Evolutionary conservation across 345 rosid genomes (phyloP).

Genomic region (Citrus cavaleriei): DNA sequence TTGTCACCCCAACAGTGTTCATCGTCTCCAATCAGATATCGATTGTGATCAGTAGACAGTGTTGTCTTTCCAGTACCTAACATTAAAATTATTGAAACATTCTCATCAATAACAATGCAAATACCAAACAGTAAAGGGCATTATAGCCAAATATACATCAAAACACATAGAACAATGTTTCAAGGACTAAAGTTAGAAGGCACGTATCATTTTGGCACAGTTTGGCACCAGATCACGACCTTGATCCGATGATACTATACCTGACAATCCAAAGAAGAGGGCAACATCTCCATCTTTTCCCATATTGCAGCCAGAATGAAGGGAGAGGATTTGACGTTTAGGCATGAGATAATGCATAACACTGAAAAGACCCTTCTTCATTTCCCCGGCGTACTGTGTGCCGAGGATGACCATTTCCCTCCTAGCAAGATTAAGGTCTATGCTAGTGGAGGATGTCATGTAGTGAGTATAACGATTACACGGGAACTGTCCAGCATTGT

Average conservation of each 20-base stretch:
- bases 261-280: constrained; percentile 99
- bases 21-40: constrained; percentile 93
- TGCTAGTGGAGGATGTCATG: constrained; percentile 99
- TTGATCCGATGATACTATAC: constrained; percentile 48
- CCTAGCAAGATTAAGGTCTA: constrained; percentile 86
- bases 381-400: constrained; percentile 98
- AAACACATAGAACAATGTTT: not conserved
- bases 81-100: constrained; percentile 5
- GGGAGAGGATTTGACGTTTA: constrained; percentile 88
- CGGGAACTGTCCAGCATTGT: constrained; percentile 99
- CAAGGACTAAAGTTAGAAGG: constrained; percentile 19
- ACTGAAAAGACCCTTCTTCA: constrained; percentile 99
- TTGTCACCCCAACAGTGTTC: constrained; percentile 94
- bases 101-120: constrained; percentile 19
- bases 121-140: not conserved
- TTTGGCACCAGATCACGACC: constrained; percentile 26
- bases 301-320: constrained; percentile 99
- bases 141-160: not conserved
- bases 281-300: constrained; percentile 98
- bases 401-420: constrained; percentile 99
- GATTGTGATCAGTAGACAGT: constrained; percentile 87
- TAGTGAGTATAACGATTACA: constrained; percentile 98
- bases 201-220: constrained; percentile 27
- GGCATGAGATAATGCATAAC: constrained; percentile 99
- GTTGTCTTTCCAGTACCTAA: constrained; percentile 96